Base-by-base conservation (phyloP, 371 early-diverging fungal species). In the Lichtheimia ornata region DNA sequence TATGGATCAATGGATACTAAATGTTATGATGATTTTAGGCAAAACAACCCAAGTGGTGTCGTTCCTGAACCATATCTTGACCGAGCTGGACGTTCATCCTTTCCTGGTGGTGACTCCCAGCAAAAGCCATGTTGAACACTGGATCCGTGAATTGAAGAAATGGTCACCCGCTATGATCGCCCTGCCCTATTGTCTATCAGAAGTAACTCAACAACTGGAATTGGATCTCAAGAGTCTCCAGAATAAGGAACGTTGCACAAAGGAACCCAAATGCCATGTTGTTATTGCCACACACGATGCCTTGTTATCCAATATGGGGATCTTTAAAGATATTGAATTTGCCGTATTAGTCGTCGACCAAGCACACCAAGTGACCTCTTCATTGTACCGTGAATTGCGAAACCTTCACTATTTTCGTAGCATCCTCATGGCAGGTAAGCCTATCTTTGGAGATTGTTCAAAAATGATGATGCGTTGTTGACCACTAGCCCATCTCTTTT, bases 31-130 rank as follows among this genome's bases (percentile, higher is more conserved):
- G 5, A 11, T n/a, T n/a, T n/a, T 58, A 72, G 74, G 95, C 45
- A 97, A 97, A 72, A 97, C 97, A 1, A 85, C 96, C 27, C 97
- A 97, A 67, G 82, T 89, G 24, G 88, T 97, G 20, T 73, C 92
- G 0, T 89, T 94, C 61, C 67, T 97, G 18, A 72, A 70, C 35
- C 72, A 68, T 20, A 62, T 93, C 3, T 73, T 67, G 50, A 72
- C 76, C 18, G 67, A 81, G 25, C 74, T 76, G 50, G 44, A 73
- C 13, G 69, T 85, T 12, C 87, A 77, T 63, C 97, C 97, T 0
- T 94, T 91, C 61, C 63, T 94, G 17, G 77, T 96, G 14, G 88
- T 96, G 6, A 94, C 89, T 0, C 96, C 97, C 17, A 0, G 17
- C 47, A 82, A 91, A 30, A 86, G 90, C 45, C 86, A 90, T 4